A percentile compares a stretch with the other conserved stretches of the same genome.
Conservation (phyloP, 306 rosid species). For the Abrus precatorius region DNA sequence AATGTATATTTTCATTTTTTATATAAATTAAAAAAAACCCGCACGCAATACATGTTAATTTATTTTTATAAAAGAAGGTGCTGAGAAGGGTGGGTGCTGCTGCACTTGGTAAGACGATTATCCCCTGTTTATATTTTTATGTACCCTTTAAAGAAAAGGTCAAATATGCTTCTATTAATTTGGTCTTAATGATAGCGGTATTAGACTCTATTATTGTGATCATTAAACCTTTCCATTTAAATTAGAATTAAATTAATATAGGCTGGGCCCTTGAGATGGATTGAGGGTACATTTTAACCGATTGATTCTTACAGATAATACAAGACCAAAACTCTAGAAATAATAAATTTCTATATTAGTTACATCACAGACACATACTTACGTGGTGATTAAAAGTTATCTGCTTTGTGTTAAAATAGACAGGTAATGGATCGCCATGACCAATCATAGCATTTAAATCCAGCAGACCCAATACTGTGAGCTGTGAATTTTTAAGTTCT, state of each 20-base stretch:
- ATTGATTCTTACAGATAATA: slow-evolving; percentile 44
- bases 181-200: slow-evolving; percentile 40
- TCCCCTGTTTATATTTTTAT: background rate
- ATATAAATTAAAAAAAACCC: too few relatives aligned
- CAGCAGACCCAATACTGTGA: slow-evolving; percentile 34
- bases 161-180: slow-evolving; percentile 22
- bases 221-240: slow-evolving; percentile 14
- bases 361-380: slow-evolving; percentile 41
- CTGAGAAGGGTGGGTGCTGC: slow-evolving; percentile 16
- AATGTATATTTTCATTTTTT: too few relatives aligned
- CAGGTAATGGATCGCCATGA: slow-evolving; percentile 25
- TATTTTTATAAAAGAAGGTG: background rate
- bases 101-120: slow-evolving; percentile 34
- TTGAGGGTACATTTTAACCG: slow-evolving; percentile 47
- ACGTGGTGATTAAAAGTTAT: slow-evolving; percentile 48
- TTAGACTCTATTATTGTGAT: slow-evolving; percentile 41
- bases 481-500: slow-evolving; percentile 49
- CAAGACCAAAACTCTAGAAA: slow-evolving; percentile 16
- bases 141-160: background rate
- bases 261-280: slow-evolving; percentile 50
- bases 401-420: slow-evolving; percentile 35
- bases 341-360: slow-evolving; percentile 32
- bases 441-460: slow-evolving; percentile 28
- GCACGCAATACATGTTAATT: too few relatives aligned
- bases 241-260: slow-evolving; percentile 20